Conservation (phyloP, 768 basidiomycete genomes). For the Podaxis sp. region DNA sequence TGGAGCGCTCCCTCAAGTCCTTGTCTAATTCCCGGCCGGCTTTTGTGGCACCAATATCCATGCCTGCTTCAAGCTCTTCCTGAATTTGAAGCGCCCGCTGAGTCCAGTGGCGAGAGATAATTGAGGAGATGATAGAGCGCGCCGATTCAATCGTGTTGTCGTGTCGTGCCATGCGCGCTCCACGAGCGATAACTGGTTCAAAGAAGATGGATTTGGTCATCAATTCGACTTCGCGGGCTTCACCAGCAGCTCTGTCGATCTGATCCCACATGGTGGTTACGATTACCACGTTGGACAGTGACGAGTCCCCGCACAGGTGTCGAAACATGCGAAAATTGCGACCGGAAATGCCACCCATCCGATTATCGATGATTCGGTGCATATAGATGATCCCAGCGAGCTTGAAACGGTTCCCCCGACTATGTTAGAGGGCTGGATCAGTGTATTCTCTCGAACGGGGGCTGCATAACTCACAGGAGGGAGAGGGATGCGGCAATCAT, state of each 20-base stretch:
- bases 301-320: constrained; percentile 43
- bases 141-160: constrained; percentile 37
- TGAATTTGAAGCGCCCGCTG: constrained; percentile 52
- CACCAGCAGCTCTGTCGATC: constrained; percentile 33
- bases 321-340: constrained; percentile 50
- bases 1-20: constrained; percentile 47
- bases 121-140: constrained; percentile 38
- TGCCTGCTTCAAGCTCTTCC: constrained; percentile 48
- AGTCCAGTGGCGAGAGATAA: constrained; percentile 28
- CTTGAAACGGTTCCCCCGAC: constrained; percentile 33
- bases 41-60: constrained; percentile 48
- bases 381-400: constrained; percentile 55
- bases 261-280: constrained; percentile 50
- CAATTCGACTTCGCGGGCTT: constrained; percentile 44
- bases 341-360: constrained; percentile 41
- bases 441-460: not conserved
- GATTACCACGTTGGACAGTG: constrained; percentile 46
- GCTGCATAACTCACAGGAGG: constrained; percentile 26
- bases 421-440: constrained; percentile 22
- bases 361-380: constrained; percentile 46
- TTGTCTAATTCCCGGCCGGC: constrained; percentile 54
- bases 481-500: constrained; percentile 47
- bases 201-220: constrained; percentile 39
- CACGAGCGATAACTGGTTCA: constrained; percentile 45
- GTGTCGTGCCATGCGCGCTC: constrained; percentile 43